These are phyloP conservation scores for Xylariaceae sp. DNA, from an alignment of 2,329 filamentous ascomycete species.

Conservation along the genomic window DNA sequence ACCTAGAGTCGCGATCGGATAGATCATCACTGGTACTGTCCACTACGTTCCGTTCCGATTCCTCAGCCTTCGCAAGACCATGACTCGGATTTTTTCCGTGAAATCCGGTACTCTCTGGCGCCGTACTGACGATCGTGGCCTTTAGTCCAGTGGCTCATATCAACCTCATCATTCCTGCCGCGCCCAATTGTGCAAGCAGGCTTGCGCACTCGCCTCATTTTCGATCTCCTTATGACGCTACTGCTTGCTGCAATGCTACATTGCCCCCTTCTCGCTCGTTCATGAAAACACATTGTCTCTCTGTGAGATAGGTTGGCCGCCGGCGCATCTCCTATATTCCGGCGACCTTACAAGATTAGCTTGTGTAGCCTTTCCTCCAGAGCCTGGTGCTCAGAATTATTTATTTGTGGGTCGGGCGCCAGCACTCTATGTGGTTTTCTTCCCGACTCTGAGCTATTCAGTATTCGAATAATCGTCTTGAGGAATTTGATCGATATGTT, in stretches of 20 bases:
- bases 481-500: conserved; percentile 45
- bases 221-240: neutral
- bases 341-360: neutral
- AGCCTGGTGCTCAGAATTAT: neutral
- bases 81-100: neutral
- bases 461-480: conserved; percentile 12
- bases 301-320: conserved; percentile 2
- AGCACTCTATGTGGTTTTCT: conserved; percentile 7
- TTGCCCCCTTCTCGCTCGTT: neutral
- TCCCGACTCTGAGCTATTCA: neutral
- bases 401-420: conserved; percentile 2
- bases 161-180: conserved; percentile 5
- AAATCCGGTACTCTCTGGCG: conserved; percentile 5
- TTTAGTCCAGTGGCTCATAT: conserved; percentile 13
- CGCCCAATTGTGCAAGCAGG: neutral
- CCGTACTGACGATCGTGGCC: neutral
- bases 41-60: neutral
- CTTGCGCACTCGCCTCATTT: conserved; percentile 2
- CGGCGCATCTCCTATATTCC: neutral
- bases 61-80: neutral
- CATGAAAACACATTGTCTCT: neutral
- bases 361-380: neutral
- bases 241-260: conserved; percentile 5
- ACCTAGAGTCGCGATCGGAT: neutral
- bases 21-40: neutral